Percentiles rank a stretch among this genome's conserved stretches.
Conservation (phyloP, 768 basidiomycete species). For the Leccinum obscurum region DNA sequence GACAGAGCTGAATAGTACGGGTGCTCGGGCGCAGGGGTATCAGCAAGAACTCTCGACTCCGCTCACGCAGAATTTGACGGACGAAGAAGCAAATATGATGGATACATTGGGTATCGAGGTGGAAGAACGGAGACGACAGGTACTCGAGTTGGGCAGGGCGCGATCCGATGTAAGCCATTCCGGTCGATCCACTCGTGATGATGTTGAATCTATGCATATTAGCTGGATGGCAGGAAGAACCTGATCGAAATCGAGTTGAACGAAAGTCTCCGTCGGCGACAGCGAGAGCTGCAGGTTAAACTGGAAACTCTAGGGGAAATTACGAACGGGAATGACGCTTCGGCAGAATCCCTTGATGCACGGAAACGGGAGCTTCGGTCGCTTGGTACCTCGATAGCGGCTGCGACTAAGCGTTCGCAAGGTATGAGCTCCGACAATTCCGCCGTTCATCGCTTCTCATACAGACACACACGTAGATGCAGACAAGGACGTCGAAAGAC, state of each 20-base stretch:
- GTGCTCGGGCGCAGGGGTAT: constrained; percentile 63
- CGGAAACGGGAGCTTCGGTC: constrained; percentile 67
- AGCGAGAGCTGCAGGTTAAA: constrained; percentile 74
- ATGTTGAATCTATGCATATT: not conserved
- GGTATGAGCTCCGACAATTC: constrained; percentile 35
- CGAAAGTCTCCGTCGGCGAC: constrained; percentile 78
- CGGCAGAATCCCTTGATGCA: constrained; percentile 66
- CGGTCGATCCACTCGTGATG: not conserved
- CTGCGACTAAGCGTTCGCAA: constrained; percentile 61
- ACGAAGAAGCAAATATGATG: constrained; percentile 68
- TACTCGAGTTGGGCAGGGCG: constrained; percentile 65
- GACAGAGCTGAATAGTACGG: constrained; percentile 63
- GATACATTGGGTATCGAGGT: constrained; percentile 71
- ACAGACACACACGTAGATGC: constrained; percentile 43
- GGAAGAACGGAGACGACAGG: constrained; percentile 68
- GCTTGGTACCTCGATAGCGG: constrained; percentile 65
- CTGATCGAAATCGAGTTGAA: constrained; percentile 90
- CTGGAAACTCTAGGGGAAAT: constrained; percentile 74
- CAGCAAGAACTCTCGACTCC: constrained; percentile 70
- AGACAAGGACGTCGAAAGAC: constrained; percentile 71
- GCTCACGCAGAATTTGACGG: constrained; percentile 70
- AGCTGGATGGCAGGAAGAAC: constrained; percentile 72
- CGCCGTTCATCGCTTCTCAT: not conserved
- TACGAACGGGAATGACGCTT: constrained; percentile 53
- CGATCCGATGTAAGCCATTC: constrained; percentile 63